A percentile compares a stretch with the other conserved stretches of the same genome.
These are phyloP conservation scores for Grigorovia yakushimaensis DNA, from an alignment of 805 yeast genomes.

Conservation along the genomic window DNA sequence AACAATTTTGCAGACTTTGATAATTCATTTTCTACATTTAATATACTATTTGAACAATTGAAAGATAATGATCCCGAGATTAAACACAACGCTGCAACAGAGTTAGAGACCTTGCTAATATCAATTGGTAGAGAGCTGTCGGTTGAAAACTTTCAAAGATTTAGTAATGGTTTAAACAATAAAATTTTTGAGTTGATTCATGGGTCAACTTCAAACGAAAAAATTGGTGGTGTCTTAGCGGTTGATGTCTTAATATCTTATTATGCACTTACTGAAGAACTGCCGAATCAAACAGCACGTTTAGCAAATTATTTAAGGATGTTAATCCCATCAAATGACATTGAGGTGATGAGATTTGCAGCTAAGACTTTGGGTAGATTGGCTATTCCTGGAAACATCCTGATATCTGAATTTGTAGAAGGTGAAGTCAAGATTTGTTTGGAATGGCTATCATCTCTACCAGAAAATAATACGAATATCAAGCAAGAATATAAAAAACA, in stretches of 20 bases:
- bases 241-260: slow-evolving; percentile 79
- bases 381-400: slow-evolving; percentile 80
- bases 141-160: slow-evolving; percentile 69
- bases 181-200: slow-evolving; percentile 78
- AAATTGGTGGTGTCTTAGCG: slow-evolving; percentile 86
- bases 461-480: slow-evolving; percentile 38
- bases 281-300: slow-evolving; percentile 80
- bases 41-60: slow-evolving; percentile 30
- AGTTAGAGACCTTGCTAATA: slow-evolving; percentile 58
- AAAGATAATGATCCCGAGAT: slow-evolving; percentile 30
- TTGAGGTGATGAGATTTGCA: slow-evolving; percentile 78
- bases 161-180: slow-evolving; percentile 78
- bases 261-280: slow-evolving; percentile 73
- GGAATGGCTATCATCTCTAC: slow-evolving; percentile 73
- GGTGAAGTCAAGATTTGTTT: slow-evolving; percentile 81
- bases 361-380: slow-evolving; percentile 80
- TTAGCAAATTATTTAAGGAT: slow-evolving; percentile 81
- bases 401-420: slow-evolving; percentile 88
- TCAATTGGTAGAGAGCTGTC: slow-evolving; percentile 72
- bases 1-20: slow-evolving; percentile 19
- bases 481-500: slow-evolving; percentile 80
- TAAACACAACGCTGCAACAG: slow-evolving; percentile 48
- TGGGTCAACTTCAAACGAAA: slow-evolving; percentile 58
- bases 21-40: slow-evolving; percentile 25
- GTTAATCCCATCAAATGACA: slow-evolving; percentile 71